phyloP scores from a whole-genome alignment of 345 rosid species.

The Isatis tinctoria region DNA sequence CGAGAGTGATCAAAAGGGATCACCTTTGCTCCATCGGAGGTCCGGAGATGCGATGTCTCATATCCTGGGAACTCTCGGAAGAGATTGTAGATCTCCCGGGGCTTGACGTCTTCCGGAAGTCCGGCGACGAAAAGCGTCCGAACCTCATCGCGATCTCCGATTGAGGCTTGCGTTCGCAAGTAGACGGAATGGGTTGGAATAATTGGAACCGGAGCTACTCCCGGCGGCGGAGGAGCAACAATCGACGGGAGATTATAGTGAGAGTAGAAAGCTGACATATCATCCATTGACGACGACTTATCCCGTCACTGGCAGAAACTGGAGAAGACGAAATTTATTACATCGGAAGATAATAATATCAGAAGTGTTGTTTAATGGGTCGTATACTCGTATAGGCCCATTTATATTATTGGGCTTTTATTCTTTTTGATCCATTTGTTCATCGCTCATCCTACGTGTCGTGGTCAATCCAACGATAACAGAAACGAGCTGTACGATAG shows the following conservation, averaged over 20 bases:
- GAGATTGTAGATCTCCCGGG: constrained; percentile 82
- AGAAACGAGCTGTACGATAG: background rate
- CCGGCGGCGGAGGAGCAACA: constrained; percentile 29
- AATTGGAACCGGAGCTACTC: constrained; percentile 24
- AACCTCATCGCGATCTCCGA: constrained; percentile 41
- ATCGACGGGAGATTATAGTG: constrained; percentile 32
- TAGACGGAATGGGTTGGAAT: constrained; percentile 38
- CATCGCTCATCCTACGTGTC: background rate
- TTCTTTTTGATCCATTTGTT: background rate
- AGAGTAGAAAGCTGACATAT: constrained; percentile 53
- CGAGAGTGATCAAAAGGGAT: background rate
- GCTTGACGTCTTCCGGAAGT: constrained; percentile 80
- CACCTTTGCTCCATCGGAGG: constrained; percentile 38
- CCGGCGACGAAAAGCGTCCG: constrained; percentile 92
- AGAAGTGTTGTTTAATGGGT: background rate
- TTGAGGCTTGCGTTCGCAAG: constrained; percentile 27
- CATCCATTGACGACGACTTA: constrained; percentile 42
- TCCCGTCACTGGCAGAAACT: background rate
- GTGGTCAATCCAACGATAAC: background rate
- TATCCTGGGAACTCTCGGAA: constrained; percentile 89
- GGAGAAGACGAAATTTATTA: background rate
- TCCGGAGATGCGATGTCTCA: constrained; percentile 79
- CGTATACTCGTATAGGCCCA: background rate
- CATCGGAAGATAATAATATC: background rate
- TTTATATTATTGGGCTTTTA: background rate